Evolutionary conservation across 2,329 filamentous ascomycete species (phyloP), one percentile per base, ranked within the genome.

Genomic region (Fusarium tupiense): DNA sequence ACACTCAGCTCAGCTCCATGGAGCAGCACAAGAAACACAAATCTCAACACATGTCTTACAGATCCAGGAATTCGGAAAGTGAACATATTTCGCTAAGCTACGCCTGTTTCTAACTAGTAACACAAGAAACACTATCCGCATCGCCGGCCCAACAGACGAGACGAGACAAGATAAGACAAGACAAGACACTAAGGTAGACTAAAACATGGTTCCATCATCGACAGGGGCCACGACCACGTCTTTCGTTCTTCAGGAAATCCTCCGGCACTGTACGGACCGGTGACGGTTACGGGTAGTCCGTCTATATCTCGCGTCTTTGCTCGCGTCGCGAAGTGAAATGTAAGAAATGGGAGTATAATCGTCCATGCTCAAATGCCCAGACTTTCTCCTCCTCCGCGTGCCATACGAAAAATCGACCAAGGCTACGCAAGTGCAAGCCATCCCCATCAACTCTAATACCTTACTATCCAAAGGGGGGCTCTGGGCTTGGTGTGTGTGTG

Each of bases 41-140:
- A 43, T 19, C 20, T 37, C 57, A 53, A 31, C 31, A 4, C 58
- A 61, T 40, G 44, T 53, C 58, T 61, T 17, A 26, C 17, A 46
- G 13, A 60, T 35, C 53, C 61, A 64, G 33, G 43, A 64, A 64
- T 64, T 64, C 61, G 53, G 61, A 60, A 60, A 29, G 33, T 31
- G 35, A 29, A 47, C 41, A 43, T 49, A 31, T 52, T 43, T 59
- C 65, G 47, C 65, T 70, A 56, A 41, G 38, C 66, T 41, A 59
- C 59, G 31, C 66, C 66, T 46, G 12, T 60, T 71, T 65, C 66
- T 52, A 56, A 52, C 54, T 70, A 65, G 68, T 58, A 26, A 41
- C 44, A 46, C 56, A 69, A 41, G 47, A 52, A 66, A 43, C 40
- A 63, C 22, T 33, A 31, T 37, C 41, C 37, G 35, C 56, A 50